These are phyloP conservation scores for Begonia masoniana DNA, from an alignment of 306 rosid genomes.

Conservation along the genomic window DNA sequence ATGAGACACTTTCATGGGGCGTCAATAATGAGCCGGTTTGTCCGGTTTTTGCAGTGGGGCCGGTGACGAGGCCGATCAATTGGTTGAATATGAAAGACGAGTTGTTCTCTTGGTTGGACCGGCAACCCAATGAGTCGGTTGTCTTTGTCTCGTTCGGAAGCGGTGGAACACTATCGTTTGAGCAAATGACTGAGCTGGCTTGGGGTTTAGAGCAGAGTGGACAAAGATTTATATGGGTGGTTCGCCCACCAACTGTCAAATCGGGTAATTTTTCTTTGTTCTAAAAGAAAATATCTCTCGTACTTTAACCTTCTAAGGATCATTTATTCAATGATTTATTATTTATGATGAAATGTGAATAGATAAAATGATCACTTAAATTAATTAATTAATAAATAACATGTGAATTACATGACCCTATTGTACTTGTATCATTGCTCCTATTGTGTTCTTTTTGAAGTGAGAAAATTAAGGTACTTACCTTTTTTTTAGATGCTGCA, in stretches of 20 bases:
- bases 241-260: not conserved
- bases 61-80: conserved; percentile 8
- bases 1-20: conserved; percentile 10
- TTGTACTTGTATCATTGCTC: too few species aligned
- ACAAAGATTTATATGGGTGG: conserved; percentile 24
- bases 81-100: conserved; percentile 4
- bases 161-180: conserved; percentile 22
- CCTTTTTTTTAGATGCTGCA: not conserved
- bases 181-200: conserved; percentile 19
- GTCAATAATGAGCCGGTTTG: not conserved
- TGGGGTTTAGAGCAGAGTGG: conserved; percentile 25
- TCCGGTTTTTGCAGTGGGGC: conserved; percentile 22
- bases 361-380: too few species aligned
- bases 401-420: too few species aligned
- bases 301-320: too few species aligned
- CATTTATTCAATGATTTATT: too few species aligned
- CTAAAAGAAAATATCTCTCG: too few species aligned
- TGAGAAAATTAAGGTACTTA: too few species aligned
- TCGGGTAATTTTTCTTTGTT: not conserved
- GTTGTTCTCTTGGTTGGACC: conserved; percentile 14
- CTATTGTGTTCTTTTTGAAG: too few species aligned
- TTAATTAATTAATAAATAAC: too few species aligned
- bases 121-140: conserved; percentile 13
- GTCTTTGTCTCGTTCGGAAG: conserved; percentile 26
- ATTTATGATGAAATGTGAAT: too few species aligned